A percentile compares a stretch with the other conserved stretches of the same genome.
Evolutionary conservation across 345 rosid genomes (phyloP).

Genomic region (Jatropha curcas): DNA sequence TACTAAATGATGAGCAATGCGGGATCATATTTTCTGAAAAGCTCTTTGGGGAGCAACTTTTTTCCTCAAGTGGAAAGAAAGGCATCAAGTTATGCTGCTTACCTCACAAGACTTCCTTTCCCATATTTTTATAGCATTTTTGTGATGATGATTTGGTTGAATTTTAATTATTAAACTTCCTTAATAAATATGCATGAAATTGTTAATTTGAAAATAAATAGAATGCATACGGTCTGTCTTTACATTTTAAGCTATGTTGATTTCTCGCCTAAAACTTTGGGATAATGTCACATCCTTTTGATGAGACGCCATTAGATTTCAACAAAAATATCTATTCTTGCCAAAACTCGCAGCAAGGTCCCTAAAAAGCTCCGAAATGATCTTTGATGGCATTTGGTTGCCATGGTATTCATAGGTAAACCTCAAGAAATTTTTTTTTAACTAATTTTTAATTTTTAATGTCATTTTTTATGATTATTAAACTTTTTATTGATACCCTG

Average conservation of each 20-base stretch:
- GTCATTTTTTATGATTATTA: too few species aligned
- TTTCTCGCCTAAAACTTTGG: background rate
- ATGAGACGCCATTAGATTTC: background rate
- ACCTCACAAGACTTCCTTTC: too few species aligned
- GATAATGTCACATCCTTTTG: background rate
- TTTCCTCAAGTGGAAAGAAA: slow-evolving; percentile 87
- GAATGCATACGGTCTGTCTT: slow-evolving; percentile 5
- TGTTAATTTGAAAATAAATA: background rate
- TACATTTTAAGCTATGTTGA: background rate
- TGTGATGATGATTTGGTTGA: background rate
- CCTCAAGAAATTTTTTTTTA: too few species aligned
- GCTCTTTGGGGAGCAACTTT: slow-evolving; percentile 66
- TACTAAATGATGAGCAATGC: slow-evolving; percentile 94
- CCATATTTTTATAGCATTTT: too few species aligned
- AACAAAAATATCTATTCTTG: background rate
- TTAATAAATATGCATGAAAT: background rate
- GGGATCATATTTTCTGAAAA: slow-evolving; percentile 93
- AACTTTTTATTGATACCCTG: too few species aligned
- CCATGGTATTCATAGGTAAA: background rate
- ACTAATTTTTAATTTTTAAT: too few species aligned
- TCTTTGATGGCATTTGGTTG: background rate
- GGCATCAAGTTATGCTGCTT: slow-evolving; percentile 56
- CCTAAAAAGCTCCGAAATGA: background rate
- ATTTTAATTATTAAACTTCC: background rate
- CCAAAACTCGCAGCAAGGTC: background rate